Percentiles rank a stretch among this genome's conserved stretches.
Evolutionary conservation across 2,329 filamentous ascomycete species (phyloP).

Genomic region (Stemphylium vesicarium): DNA sequence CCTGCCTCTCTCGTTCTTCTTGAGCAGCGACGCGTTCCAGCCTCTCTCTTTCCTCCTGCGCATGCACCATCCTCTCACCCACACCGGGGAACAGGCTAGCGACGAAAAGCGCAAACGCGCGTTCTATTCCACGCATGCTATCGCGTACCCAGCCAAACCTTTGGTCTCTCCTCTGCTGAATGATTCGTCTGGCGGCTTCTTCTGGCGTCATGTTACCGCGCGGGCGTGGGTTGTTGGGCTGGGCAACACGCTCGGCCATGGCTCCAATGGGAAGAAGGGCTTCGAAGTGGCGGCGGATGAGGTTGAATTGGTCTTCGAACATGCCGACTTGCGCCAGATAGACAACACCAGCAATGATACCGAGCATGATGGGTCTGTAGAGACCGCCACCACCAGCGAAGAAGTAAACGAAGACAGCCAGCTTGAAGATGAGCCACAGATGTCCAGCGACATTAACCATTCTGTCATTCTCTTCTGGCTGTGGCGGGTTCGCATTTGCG

Average conservation of each 20-base stretch:
- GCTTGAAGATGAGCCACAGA: constrained; percentile 64
- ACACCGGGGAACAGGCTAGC: constrained; percentile 68
- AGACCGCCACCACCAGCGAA: constrained; percentile 56
- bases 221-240: constrained; percentile 10
- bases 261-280: constrained; percentile 45
- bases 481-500: constrained; percentile 14
- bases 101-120: constrained; percentile 66
- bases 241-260: constrained; percentile 28
- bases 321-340: constrained; percentile 52
- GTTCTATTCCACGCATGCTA: constrained; percentile 56
- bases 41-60: constrained; percentile 56
- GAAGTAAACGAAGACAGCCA: constrained; percentile 66
- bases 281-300: constrained; percentile 53
- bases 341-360: constrained; percentile 49
- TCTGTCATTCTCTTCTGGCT: constrained; percentile 33
- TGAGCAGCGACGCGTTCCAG: constrained; percentile 39
- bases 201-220: constrained; percentile 47
- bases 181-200: constrained; percentile 50
- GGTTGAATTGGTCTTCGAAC: constrained; percentile 49
- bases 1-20: constrained; percentile 28
- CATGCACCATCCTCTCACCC: constrained; percentile 65
- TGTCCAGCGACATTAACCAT: constrained; percentile 44
- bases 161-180: constrained; percentile 45
- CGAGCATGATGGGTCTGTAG: constrained; percentile 50
- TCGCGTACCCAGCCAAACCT: constrained; percentile 41